These are phyloP conservation scores for Monosporascus sp. DNA, from an alignment of 2,329 filamentous ascomycete genomes.

Conservation along the genomic window DNA sequence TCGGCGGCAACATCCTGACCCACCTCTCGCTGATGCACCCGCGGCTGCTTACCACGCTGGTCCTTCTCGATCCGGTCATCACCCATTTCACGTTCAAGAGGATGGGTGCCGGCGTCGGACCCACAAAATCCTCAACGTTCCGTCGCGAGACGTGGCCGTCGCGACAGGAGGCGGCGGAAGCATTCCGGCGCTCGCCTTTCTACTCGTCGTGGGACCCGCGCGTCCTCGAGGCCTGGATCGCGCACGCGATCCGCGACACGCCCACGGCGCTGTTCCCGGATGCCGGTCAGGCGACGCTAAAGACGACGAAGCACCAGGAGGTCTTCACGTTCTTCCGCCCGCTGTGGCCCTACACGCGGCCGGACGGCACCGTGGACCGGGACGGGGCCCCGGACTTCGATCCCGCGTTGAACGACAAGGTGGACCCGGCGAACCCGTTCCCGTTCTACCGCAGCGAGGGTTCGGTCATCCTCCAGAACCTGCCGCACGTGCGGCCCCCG, in stretches of 20 bases:
- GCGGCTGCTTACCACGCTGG: constrained; percentile 67
- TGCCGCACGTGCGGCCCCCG: constrained; percentile 58
- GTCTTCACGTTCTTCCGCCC: constrained; percentile 72
- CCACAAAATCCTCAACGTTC: constrained; percentile 58
- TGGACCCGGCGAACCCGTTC: constrained; percentile 30
- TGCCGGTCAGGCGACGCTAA: constrained; percentile 58
- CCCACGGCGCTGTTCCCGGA: constrained; percentile 58
- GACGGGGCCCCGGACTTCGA: constrained; percentile 42
- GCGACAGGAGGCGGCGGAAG: constrained; percentile 58
- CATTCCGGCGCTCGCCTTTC: constrained; percentile 66
- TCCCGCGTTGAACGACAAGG: constrained; percentile 28
- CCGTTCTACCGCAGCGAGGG: constrained; percentile 67
- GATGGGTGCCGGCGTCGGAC: constrained; percentile 30
- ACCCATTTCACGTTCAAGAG: constrained; percentile 39
- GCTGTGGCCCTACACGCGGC: constrained; percentile 41
- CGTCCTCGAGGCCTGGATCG: constrained; percentile 68
- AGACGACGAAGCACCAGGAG: constrained; percentile 84
- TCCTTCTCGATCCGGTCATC: constrained; percentile 84
- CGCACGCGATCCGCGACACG: constrained; percentile 68
- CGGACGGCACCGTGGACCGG: constrained; percentile 35
- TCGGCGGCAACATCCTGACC: constrained; percentile 70
- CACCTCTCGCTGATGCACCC: constrained; percentile 74
- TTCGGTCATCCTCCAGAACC: constrained; percentile 45
- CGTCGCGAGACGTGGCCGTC: constrained; percentile 82
- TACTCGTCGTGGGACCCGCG: constrained; percentile 79